Evolutionary conservation across 805 yeast genomes (phyloP).

Genomic region (Saturnispora hagleri): DNA sequence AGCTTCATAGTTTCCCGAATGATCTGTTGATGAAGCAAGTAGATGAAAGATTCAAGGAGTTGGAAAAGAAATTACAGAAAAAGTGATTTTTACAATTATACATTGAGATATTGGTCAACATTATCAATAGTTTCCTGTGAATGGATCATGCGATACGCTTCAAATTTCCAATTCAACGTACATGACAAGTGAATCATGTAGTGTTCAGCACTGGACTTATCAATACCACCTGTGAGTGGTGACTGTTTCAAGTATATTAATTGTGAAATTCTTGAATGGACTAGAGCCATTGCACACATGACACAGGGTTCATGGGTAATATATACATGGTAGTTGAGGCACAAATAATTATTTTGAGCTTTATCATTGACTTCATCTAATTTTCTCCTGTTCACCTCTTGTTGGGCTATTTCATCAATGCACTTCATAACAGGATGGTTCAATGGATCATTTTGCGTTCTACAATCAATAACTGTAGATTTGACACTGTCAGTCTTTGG

Average conservation of each 20-base stretch:
- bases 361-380: constrained; percentile 3
- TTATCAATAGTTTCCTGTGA: constrained; percentile 5
- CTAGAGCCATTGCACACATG: constrained; percentile 94
- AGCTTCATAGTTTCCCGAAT: background rate
- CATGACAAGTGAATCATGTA: constrained; percentile 69
- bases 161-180: constrained; percentile 79
- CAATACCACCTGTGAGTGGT: constrained; percentile 45
- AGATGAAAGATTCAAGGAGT: background rate
- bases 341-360: constrained; percentile 43
- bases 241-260: constrained; percentile 50
- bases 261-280: constrained; percentile 76
- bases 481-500: constrained; percentile 37
- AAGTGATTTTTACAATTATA: constrained; percentile 6
- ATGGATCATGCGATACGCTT: constrained; percentile 26
- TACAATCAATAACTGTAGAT: constrained; percentile 31
- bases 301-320: constrained; percentile 94
- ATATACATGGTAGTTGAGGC: constrained; percentile 68
- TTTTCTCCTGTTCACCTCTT: constrained; percentile 37
- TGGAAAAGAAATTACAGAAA: background rate
- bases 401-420: constrained; percentile 51
- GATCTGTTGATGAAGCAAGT: background rate
- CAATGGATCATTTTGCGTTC: constrained; percentile 41
- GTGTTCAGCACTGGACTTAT: constrained; percentile 48
- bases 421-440: constrained; percentile 72
- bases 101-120: constrained; percentile 21